Conservation (phyloP, 306 rosid species). For the Bauhinia variegata region DNA sequence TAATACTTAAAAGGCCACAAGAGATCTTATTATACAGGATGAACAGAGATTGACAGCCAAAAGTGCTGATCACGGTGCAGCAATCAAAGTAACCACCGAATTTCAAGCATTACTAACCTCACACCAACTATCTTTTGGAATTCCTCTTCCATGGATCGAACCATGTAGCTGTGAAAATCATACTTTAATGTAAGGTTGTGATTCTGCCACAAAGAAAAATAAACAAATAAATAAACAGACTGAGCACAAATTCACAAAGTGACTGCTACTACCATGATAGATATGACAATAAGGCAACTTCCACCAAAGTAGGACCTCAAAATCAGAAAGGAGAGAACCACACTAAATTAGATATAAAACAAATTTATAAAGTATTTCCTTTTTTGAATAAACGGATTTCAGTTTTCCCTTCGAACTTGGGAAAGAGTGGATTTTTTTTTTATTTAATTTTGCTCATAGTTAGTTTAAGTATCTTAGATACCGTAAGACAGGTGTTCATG, state of each 20-base stretch:
- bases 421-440: too few species aligned
- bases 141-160: constrained; percentile 98
- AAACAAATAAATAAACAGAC: constrained; percentile 25
- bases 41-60: constrained; percentile 15
- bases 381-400: too few species aligned
- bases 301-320: too few species aligned
- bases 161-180: constrained; percentile 98
- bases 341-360: too few species aligned
- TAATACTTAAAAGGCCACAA: constrained; percentile 18
- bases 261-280: constrained; percentile 16
- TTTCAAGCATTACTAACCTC: constrained; percentile 57
- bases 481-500: too few species aligned
- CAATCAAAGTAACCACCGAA: constrained; percentile 18
- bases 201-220: constrained; percentile 65
- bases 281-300: too few species aligned
- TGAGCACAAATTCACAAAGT: constrained; percentile 26
- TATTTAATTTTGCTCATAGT: too few species aligned
- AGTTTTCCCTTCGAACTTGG: too few species aligned
- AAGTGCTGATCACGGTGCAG: constrained; percentile 28
- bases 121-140: constrained; percentile 97
- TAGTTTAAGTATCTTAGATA: too few species aligned
- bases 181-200: constrained; percentile 75
- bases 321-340: too few species aligned
- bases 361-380: too few species aligned
- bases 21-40: constrained; percentile 4